Evolutionary conservation across 2,329 filamentous ascomycete genomes (phyloP).

Genomic region (Trichothecium roseum): DNA sequence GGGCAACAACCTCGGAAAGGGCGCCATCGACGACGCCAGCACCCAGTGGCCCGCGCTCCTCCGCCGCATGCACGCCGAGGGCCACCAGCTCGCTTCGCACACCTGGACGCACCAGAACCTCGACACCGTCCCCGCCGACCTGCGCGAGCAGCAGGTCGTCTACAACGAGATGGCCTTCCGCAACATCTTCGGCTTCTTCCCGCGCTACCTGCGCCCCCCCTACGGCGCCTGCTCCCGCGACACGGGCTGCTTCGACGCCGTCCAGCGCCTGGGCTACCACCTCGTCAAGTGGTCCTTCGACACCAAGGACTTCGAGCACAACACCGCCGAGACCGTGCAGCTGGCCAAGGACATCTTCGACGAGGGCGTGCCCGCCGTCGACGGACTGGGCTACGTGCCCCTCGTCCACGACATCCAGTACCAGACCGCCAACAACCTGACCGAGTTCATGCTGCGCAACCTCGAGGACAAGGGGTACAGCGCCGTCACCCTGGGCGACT

Average conservation of each 20-base stretch:
- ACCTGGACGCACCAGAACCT: conserved; percentile 37
- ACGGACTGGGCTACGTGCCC: conserved; percentile 30
- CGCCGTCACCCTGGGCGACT: conserved; percentile 46
- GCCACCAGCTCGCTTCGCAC: conserved; percentile 36
- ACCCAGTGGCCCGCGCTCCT: conserved; percentile 25
- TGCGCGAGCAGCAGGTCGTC: conserved; percentile 27
- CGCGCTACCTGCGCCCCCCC: conserved; percentile 33
- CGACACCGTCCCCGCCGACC: conserved; percentile 19
- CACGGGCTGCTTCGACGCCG: conserved; percentile 26
- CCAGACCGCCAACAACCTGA: conserved; percentile 31
- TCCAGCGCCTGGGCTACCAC: conserved; percentile 39
- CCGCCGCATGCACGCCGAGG: conserved; percentile 26
- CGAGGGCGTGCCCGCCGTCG: conserved; percentile 13
- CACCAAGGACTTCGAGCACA: conserved; percentile 49
- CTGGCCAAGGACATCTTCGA: conserved; percentile 28
- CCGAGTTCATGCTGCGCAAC: conserved; percentile 29
- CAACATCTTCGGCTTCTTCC: conserved; percentile 29
- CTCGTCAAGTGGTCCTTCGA: conserved; percentile 47
- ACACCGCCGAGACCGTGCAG: conserved; percentile 36
- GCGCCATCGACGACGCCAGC: conserved; percentile 25
- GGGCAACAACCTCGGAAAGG: conserved; percentile 29
- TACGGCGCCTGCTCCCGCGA: conserved; percentile 29
- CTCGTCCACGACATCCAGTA: conserved; percentile 43
- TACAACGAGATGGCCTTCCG: conserved; percentile 34
- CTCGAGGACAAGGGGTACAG: conserved; percentile 29